These are phyloP conservation scores for Escovopsis weberi DNA, from an alignment of 2,329 filamentous ascomycete genomes.

Conservation along the genomic window DNA sequence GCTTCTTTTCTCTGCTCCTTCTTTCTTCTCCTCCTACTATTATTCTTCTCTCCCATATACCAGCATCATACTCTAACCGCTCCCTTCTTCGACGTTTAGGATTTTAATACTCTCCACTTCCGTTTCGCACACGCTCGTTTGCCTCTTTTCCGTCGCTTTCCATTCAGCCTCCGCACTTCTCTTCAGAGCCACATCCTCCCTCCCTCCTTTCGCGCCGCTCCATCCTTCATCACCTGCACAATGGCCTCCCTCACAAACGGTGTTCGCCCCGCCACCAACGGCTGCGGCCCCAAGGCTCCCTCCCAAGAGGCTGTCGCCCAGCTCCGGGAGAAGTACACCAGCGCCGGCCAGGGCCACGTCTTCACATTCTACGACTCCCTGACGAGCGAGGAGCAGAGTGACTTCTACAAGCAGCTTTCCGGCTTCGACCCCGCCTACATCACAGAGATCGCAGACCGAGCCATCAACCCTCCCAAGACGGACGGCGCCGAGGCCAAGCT, in stretches of 20 bases:
- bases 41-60: too few species aligned
- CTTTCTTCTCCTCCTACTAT: neutral
- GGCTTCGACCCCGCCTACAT: conserved; percentile 74
- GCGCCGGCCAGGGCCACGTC: conserved; percentile 66
- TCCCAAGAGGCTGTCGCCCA: conserved; percentile 50
- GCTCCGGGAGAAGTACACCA: conserved; percentile 58
- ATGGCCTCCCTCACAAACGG: conserved; percentile 32
- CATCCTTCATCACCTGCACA: conserved; percentile 6
- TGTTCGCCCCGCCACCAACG: conserved; percentile 22
- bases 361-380: conserved; percentile 76
- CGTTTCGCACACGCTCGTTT: neutral
- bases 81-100: neutral
- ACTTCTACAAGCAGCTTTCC: conserved; percentile 68
- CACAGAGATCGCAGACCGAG: conserved; percentile 72
- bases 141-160: too few species aligned
- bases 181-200: neutral
- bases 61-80: neutral
- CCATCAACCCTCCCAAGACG: conserved; percentile 61
- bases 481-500: conserved; percentile 43
- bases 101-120: neutral
- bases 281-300: conserved; percentile 31
- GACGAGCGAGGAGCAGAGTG: conserved; percentile 53
- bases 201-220: neutral
- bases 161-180: too few species aligned
- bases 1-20: neutral